These are phyloP conservation scores for Plenodomus lindquistii DNA, from an alignment of 2,329 filamentous ascomycete genomes.

Conservation along the genomic window DNA sequence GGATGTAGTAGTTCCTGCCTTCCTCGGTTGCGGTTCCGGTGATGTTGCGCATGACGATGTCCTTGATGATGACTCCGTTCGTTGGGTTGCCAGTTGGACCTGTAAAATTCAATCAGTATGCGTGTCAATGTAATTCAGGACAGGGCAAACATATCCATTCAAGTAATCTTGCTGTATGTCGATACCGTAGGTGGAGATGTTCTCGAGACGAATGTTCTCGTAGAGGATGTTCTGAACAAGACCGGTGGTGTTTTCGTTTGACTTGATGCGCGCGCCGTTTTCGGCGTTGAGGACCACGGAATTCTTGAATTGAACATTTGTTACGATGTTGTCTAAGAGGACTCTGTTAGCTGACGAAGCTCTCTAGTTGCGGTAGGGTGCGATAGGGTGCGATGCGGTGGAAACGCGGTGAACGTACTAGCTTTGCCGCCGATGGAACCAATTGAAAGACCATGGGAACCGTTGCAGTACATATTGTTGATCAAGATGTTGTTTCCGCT, in stretches of 20 bases:
- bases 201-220: constrained; percentile 34
- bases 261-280: constrained; percentile 62
- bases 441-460: constrained; percentile 61
- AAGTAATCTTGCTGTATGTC: constrained; percentile 56
- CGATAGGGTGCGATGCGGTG: not conserved
- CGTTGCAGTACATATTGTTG: constrained; percentile 49
- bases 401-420: constrained; percentile 4
- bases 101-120: too few relatives aligned
- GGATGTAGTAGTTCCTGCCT: constrained; percentile 53
- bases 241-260: constrained; percentile 54
- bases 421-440: constrained; percentile 54
- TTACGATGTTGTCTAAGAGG: constrained; percentile 33
- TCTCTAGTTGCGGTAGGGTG: too few relatives aligned
- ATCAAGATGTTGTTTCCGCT: constrained; percentile 49
- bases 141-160: too few relatives aligned
- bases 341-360: not conserved
- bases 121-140: too few relatives aligned
- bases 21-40: constrained; percentile 39
- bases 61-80: constrained; percentile 49
- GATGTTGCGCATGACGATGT: constrained; percentile 46
- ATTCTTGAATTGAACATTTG: constrained; percentile 50
- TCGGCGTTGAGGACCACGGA: constrained; percentile 54
- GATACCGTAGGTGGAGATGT: constrained; percentile 53
- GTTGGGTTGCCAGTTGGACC: constrained; percentile 49
- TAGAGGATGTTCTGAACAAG: constrained; percentile 21